A percentile compares a stretch with the other conserved stretches of the same genome.
Evolutionary conservation across 2,329 filamentous ascomycete species (phyloP).

Genomic region (Rhinocladiella similis): DNA sequence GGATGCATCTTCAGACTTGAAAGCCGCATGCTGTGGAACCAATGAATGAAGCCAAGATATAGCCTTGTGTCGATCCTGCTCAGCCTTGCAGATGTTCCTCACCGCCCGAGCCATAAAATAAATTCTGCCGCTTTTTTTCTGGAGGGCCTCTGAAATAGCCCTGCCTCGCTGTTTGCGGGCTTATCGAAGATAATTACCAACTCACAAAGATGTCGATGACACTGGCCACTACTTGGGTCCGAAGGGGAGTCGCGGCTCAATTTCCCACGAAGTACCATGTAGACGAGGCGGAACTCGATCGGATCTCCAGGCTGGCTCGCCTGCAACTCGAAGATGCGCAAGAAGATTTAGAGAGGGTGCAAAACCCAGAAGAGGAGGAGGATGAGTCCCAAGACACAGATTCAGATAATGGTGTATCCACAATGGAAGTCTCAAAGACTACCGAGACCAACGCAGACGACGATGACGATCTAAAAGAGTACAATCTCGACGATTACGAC

Average conservation of each 20-base stretch:
- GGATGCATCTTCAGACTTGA: background rate
- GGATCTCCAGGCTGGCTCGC: slow-evolving; percentile 73
- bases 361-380: slow-evolving; percentile 41
- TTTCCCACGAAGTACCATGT: slow-evolving; percentile 75
- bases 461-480: slow-evolving; percentile 92
- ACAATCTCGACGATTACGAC: slow-evolving; percentile 94
- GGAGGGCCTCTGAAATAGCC: background rate
- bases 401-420: slow-evolving; percentile 21
- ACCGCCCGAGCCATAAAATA: slow-evolving; percentile 18
- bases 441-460: slow-evolving; percentile 48
- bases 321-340: slow-evolving; percentile 88
- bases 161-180: background rate
- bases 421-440: slow-evolving; percentile 3
- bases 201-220: slow-evolving; percentile 62
- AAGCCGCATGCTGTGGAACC: slow-evolving; percentile 3
- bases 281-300: slow-evolving; percentile 72
- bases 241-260: slow-evolving; percentile 72
- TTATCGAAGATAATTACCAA: background rate
- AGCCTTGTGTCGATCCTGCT: background rate
- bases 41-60: background rate
- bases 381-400: slow-evolving; percentile 27
- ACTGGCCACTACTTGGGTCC: slow-evolving; percentile 73
- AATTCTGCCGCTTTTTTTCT: slow-evolving; percentile 22
- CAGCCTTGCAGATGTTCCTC: slow-evolving; percentile 17
- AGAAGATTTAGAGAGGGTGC: slow-evolving; percentile 63